Base-by-base conservation (phyloP, 352 stramenopile species). In the Globisporangium cederbergense region DNA sequence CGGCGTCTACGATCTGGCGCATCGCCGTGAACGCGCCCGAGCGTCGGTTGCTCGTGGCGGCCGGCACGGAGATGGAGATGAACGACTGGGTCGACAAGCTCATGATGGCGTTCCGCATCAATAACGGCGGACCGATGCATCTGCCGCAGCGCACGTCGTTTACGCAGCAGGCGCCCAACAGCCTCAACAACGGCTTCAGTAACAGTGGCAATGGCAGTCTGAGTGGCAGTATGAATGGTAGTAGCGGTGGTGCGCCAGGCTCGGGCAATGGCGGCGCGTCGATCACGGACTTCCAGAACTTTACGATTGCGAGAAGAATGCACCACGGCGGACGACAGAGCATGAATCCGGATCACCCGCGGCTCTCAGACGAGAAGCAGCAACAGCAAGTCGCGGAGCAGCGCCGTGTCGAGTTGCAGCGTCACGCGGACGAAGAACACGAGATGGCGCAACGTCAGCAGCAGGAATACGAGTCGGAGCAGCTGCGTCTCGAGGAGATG, bases 21-120 rank as follows among this genome's bases (percentile, higher is more conserved):
- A 68, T 95, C 16, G 80, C 82, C 9, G 78, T 95, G 62, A 88
- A 90, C 62, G 77, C 80, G 32, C 77, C 78, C 0, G 68, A 81
- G 46, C 75, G 78, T 13, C 80, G 83, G 0, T 64, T 93, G 53
- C 65, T 94, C 14, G 73, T 95, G 45, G 86, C 83, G 6, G 78
- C 83, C 0, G 73, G 77, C 11, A 90, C 86, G 16, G 83, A 95
- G 60, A 89, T 89, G 64, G 86, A 94, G 63, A 94, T 94, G 86
- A 94, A 94, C 62, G 71, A 89, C 58, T 94, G 86, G 86, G 82
- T 90, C 49, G 76, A 90, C 66, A 87, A 92, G 60, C 71, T 94
- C 34, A 74, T 87, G 36, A 47, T 86, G 59, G 79, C 79, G 20
- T 89, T 89, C 63, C 79, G 79, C 43, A 77, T 89, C 28, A 81